Evolutionary conservation across 1,284 basidiomycete genomes (phyloP).

Genomic region (Marasmius tenuissimus): DNA sequence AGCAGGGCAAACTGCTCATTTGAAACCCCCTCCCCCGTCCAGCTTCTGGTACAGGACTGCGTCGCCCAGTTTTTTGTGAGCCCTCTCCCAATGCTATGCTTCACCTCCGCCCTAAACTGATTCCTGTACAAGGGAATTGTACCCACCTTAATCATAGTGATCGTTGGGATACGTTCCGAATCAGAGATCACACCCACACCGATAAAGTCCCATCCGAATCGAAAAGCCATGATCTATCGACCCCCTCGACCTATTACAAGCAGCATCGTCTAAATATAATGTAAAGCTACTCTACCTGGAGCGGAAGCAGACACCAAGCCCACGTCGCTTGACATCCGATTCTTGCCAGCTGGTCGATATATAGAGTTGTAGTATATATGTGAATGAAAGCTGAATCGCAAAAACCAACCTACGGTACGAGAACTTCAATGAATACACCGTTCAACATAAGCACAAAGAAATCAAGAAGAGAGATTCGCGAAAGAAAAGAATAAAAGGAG

Average conservation of each 20-base stretch:
- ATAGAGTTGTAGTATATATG: too few relatives aligned
- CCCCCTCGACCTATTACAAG: neutral
- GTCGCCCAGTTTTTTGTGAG: constrained; percentile 8
- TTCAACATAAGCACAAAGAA: constrained; percentile 1
- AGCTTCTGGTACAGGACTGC: constrained; percentile 9
- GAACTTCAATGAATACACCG: too few relatives aligned
- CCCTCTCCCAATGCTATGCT: neutral
- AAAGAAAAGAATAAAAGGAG: neutral
- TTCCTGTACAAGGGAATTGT: constrained; percentile 5
- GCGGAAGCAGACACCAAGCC: too few relatives aligned
- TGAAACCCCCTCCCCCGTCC: neutral
- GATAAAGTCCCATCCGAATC: neutral
- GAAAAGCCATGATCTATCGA: neutral
- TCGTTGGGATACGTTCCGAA: constrained; percentile 8
- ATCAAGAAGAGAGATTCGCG: neutral
- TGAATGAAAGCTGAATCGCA: too few relatives aligned
- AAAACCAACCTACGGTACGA: too few relatives aligned
- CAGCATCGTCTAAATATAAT: too few relatives aligned
- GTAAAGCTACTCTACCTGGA: too few relatives aligned
- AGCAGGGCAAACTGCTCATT: neutral
- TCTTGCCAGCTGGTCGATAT: too few relatives aligned
- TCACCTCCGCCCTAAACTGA: neutral
- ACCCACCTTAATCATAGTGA: constrained; percentile 10
- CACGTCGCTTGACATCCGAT: too few relatives aligned
- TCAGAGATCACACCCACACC: neutral